Evolutionary conservation across 768 basidiomycete genomes (phyloP), one percentile per base, ranked within the genome.

Genomic region (Pleurotus giganteus): DNA sequence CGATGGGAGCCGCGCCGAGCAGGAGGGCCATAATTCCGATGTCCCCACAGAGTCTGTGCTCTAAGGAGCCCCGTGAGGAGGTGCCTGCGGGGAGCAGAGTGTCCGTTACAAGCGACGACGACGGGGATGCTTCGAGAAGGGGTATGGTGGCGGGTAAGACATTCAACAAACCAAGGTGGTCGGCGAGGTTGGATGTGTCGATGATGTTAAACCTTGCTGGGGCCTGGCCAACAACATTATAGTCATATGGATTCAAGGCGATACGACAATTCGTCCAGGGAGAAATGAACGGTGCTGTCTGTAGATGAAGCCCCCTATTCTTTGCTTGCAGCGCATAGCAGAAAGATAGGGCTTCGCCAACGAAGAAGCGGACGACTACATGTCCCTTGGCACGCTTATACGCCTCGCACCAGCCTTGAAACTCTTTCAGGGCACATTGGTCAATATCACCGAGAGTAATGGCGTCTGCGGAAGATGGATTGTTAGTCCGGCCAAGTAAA

Each of bases 161-260:
- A 50, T 81, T 82, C 17, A 81, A 56, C 9, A 79, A 61, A 0
- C 79, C 80, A n/a, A 76, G 26, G 58, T 78, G 77, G 59, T 82
- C 80, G 1, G 65, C 58, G 24, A 82, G 65, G 55, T 81, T 80
- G 17, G 79, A 81, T 0, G 80, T 75, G 29, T 82, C 78, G 31
- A 82, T 75, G 51, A 77, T 68, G 55, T 75, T 67, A 59, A 81
- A 82, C 1, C 54, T 43, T 7, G 63, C 29, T 1, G 79, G 78
- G 2, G 74, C 70, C 26, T 55, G 24, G 28, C 28, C 13, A 26
- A 32, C n/a, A 3, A 46, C 47, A 28, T 43, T 23, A 57, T 78
- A 76, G 47, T 73, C 71, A 8, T 58, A 64, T 2, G 57, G 49
- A 39, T 70, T 61, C 6, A 81, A 64, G 21, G 55, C 39, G 28